phyloP scores from a whole-genome alignment of 2,329 filamentous ascomycete species.

The Fusarium mangiferae region DNA sequence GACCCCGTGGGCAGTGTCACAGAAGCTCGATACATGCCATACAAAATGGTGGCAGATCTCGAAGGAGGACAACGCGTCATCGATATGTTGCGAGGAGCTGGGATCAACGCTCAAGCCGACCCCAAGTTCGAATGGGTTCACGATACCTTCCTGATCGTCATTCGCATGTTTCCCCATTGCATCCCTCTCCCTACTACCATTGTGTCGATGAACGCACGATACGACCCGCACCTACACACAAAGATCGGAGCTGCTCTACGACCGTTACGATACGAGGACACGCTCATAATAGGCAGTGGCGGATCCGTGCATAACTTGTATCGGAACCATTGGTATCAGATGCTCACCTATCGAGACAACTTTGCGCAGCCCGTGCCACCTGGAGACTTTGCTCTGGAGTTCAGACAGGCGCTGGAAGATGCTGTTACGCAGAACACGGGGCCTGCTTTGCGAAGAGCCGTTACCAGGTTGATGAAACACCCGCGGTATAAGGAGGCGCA shows the following conservation, averaged over 20 bases:
- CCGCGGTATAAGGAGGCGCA: slow-evolving; percentile 73
- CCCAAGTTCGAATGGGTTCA: slow-evolving; percentile 75
- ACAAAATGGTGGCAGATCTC: slow-evolving; percentile 70
- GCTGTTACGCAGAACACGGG: slow-evolving; percentile 55
- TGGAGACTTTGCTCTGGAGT: slow-evolving; percentile 67
- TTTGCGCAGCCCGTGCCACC: slow-evolving; percentile 22
- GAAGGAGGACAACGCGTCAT: slow-evolving; percentile 61
- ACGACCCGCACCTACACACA: slow-evolving; percentile 33
- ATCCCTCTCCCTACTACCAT: slow-evolving; percentile 69
- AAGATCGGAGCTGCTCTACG: slow-evolving; percentile 28
- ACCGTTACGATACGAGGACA: slow-evolving; percentile 4
- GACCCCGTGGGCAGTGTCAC: slow-evolving; percentile 74
- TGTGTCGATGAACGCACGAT: slow-evolving; percentile 34
- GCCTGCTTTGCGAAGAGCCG: slow-evolving; percentile 61
- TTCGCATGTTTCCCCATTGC: slow-evolving; percentile 72
- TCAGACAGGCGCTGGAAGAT: slow-evolving; percentile 72
- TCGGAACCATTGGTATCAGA: slow-evolving; percentile 72
- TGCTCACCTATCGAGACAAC: slow-evolving; percentile 55
- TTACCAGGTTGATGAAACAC: slow-evolving; percentile 74
- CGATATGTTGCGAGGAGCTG: slow-evolving; percentile 57
- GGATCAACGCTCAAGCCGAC: slow-evolving; percentile 65
- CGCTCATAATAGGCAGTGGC: slow-evolving; percentile 67
- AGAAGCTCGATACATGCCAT: slow-evolving; percentile 70
- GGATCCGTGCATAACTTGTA: slow-evolving; percentile 78
- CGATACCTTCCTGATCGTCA: slow-evolving; percentile 74